These are phyloP conservation scores for Pseudocercospora fijiensis DNA, from an alignment of 2,329 filamentous ascomycete species.

Conservation along the genomic window DNA sequence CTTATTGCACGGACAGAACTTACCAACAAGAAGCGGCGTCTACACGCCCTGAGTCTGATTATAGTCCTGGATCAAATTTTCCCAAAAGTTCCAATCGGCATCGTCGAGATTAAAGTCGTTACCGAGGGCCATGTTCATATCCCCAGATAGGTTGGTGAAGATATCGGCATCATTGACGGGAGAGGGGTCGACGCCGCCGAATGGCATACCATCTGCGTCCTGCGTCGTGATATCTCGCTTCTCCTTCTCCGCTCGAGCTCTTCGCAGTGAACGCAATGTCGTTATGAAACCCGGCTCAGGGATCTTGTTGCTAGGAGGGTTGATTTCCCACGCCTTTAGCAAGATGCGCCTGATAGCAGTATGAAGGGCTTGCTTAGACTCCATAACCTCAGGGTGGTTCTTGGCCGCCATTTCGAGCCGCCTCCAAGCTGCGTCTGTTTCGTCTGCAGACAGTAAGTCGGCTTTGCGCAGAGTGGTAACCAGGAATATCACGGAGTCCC, in stretches of 20 bases:
- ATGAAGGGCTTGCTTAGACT: constrained; percentile 40
- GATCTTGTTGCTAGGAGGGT: neutral
- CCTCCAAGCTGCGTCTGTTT: constrained; percentile 40
- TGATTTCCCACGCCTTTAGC: constrained; percentile 46
- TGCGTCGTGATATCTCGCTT: neutral
- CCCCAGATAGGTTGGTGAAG: neutral
- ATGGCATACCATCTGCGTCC: neutral
- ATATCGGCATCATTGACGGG: neutral
- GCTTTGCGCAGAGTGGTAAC: constrained; percentile 34
- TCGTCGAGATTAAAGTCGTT: constrained; percentile 22
- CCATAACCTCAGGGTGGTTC: constrained; percentile 43
- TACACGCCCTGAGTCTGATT: constrained; percentile 8
- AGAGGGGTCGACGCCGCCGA: neutral
- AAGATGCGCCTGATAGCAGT: constrained; percentile 44
- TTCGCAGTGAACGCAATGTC: constrained; percentile 10
- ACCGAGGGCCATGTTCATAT: constrained; percentile 4
- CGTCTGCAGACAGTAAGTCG: constrained; percentile 21
- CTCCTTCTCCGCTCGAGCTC: neutral
- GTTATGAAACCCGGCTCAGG: constrained; percentile 24
- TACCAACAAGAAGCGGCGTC: neutral
- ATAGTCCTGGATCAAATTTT: constrained; percentile 27
- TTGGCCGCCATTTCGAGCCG: constrained; percentile 45
- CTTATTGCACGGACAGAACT: neutral
- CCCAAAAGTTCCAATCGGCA: constrained; percentile 30
- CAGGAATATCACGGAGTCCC: constrained; percentile 39